These are phyloP conservation scores for Petunia axillaris DNA, from an alignment of 257 asterid species.

Conservation along the genomic window DNA sequence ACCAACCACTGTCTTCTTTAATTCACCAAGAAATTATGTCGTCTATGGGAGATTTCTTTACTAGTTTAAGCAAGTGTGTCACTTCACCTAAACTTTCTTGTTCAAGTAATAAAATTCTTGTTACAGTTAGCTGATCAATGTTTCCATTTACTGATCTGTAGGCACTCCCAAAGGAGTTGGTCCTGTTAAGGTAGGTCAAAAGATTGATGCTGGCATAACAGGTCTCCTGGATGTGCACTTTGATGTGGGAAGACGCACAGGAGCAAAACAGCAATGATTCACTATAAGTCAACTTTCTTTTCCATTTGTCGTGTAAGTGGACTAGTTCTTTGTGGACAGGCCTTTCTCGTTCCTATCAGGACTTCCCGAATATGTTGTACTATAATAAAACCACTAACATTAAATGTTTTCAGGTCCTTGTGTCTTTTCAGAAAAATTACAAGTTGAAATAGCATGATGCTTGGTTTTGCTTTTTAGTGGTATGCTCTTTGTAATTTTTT, in stretches of 20 bases:
- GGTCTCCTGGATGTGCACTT: conserved; percentile 76
- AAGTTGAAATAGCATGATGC: not conserved
- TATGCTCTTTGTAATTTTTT: not conserved
- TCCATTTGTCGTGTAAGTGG: not conserved
- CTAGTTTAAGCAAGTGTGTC: not conserved
- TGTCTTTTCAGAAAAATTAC: not conserved
- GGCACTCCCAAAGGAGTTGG: conserved; percentile 97
- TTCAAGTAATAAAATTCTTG: conserved; percentile 14
- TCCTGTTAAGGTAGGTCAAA: conserved; percentile 85
- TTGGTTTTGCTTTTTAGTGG: not conserved
- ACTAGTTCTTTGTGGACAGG: conserved; percentile 18
- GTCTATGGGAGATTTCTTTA: not conserved
- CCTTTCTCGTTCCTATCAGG: not conserved
- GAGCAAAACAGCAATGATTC: conserved; percentile 34
- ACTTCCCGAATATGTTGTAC: not conserved
- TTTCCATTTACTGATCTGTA: conserved; percentile 36
- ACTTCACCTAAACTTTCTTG: conserved; percentile 5
- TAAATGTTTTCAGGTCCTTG: not conserved
- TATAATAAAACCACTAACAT: not conserved
- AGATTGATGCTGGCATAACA: conserved; percentile 87
- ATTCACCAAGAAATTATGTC: not conserved
- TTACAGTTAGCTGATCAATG: conserved; percentile 15
- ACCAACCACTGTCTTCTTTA: not conserved
- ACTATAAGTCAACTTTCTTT: not conserved
- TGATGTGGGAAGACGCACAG: conserved; percentile 64